A percentile compares a stretch with the other conserved stretches of the same genome.
phyloP scores from a whole-genome alignment of 2,329 filamentous ascomycete species.

The Plectosphaerella plurivora region DNA sequence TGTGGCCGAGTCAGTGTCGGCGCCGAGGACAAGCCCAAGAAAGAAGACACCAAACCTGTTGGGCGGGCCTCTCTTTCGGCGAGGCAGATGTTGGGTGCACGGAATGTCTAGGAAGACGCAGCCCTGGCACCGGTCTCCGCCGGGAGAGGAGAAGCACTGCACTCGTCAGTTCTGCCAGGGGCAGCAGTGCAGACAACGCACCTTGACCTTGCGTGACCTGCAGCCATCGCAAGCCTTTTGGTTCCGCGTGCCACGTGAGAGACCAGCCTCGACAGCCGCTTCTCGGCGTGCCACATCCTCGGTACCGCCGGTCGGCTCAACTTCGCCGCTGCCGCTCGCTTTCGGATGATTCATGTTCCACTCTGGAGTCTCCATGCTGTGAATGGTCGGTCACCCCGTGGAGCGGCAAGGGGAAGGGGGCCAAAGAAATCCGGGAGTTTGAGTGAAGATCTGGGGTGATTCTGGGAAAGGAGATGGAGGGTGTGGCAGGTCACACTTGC shows the following conservation, averaged over 20 bases:
- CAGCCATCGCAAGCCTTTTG: slow-evolving; percentile 25
- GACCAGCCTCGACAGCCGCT: not conserved
- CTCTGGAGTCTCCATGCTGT: too few species aligned
- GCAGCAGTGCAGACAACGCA: not conserved
- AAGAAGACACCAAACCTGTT: slow-evolving; percentile 13
- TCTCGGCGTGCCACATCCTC: not conserved
- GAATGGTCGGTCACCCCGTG: too few species aligned
- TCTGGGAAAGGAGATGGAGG: not conserved
- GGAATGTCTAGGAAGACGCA: slow-evolving; percentile 17
- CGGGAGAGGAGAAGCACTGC: slow-evolving; percentile 13
- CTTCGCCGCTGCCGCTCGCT: too few species aligned
- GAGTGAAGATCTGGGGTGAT: not conserved
- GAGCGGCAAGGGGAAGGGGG: too few species aligned
- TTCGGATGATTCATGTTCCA: too few species aligned
- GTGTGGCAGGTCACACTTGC: not conserved
- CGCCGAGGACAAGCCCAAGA: not conserved
- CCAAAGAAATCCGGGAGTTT: too few species aligned
- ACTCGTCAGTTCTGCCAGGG: not conserved
- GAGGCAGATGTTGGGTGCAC: slow-evolving; percentile 20
- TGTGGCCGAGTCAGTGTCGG: too few species aligned
- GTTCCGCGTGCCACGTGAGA: slow-evolving; percentile 5
- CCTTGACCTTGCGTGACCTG: slow-evolving; percentile 21
- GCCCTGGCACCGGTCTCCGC: slow-evolving; percentile 12
- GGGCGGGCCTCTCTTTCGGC: slow-evolving; percentile 19
- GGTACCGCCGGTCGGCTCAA: too few species aligned